Conservation (phyloP, 768 basidiomycete genomes). For the Kwoniella sp. region DNA sequence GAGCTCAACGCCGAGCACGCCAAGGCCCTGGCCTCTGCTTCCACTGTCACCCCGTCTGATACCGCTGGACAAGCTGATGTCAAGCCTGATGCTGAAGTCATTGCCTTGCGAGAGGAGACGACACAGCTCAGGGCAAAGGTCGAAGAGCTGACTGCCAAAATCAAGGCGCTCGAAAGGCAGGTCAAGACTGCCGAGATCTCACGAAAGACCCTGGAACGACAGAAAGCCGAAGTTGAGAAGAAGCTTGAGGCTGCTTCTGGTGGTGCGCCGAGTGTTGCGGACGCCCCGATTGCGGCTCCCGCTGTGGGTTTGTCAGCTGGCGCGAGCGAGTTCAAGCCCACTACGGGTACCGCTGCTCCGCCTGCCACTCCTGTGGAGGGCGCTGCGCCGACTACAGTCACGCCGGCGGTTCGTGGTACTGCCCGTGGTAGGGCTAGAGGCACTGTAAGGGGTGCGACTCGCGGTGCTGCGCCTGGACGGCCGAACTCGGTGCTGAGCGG, state of each 20-base stretch:
- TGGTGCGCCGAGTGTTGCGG: no score
- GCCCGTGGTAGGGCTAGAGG: conserved; percentile 22
- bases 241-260: conserved; percentile 27
- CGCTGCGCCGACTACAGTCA: neutral
- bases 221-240: conserved; percentile 35
- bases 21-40: conserved; percentile 22
- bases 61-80: no score
- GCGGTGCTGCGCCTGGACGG: conserved; percentile 19
- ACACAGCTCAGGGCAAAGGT: conserved; percentile 22
- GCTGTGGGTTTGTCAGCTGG: conserved; percentile 10
- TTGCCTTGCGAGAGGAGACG: conserved; percentile 9
- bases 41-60: no score
- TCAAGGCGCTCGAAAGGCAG: conserved; percentile 37
- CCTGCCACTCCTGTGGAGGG: conserved; percentile 6
- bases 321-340: conserved; percentile 20
- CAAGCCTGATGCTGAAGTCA: neutral
- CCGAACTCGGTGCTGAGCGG: conserved; percentile 22
- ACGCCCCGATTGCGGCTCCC: conserved; percentile 1
- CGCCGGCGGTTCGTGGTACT: conserved; percentile 3
- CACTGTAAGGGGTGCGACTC: conserved; percentile 12
- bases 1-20: conserved; percentile 28
- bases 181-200: conserved; percentile 38
- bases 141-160: conserved; percentile 27
- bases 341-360: conserved; percentile 6
- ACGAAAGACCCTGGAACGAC: conserved; percentile 39